A percentile compares a stretch with the other conserved stretches of the same genome.
These are phyloP conservation scores for Rhizophagus clarus DNA, from an alignment of 192 early-diverging fungal species.

Conservation along the genomic window DNA sequence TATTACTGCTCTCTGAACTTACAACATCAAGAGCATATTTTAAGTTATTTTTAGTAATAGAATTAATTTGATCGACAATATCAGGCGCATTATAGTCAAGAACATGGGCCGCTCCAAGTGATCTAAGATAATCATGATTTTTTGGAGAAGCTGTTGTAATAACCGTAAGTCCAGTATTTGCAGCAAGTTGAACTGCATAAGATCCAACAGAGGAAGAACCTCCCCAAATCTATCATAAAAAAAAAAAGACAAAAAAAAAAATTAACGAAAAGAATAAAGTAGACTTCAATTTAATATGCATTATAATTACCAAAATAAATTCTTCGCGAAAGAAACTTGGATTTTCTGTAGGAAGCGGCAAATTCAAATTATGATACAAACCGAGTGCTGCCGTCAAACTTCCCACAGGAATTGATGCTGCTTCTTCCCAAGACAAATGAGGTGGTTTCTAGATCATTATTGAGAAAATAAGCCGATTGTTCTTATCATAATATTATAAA, in stretches of 20 bases:
- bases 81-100: slow-evolving; percentile 51
- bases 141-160: slow-evolving; percentile 52
- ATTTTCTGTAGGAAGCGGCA: slow-evolving; percentile 7
- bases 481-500: not conserved
- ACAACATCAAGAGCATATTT: slow-evolving; percentile 23
- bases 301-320: slow-evolving; percentile 26
- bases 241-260: not conserved
- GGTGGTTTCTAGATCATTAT: slow-evolving; percentile 19
- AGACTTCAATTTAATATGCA: not conserved
- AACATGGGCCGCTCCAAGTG: slow-evolving; percentile 49
- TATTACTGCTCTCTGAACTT: not conserved
- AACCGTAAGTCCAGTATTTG: slow-evolving; percentile 36
- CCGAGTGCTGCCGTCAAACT: slow-evolving; percentile 55
- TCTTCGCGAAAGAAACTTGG: not conserved
- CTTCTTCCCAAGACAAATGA: slow-evolving; percentile 38
- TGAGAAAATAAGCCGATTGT: not conserved
- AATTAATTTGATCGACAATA: slow-evolving; percentile 17
- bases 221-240: slow-evolving; percentile 43
- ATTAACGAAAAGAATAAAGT: not conserved
- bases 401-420: slow-evolving; percentile 55
- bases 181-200: slow-evolving; percentile 48
- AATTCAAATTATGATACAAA: slow-evolving; percentile 36
- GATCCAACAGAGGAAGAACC: slow-evolving; percentile 60
- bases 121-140: slow-evolving; percentile 45
- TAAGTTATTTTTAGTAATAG: not conserved